Conservation (phyloP, 495 filamentous ascomycete genomes). For the Aspergillus carlsbadensis region DNA sequence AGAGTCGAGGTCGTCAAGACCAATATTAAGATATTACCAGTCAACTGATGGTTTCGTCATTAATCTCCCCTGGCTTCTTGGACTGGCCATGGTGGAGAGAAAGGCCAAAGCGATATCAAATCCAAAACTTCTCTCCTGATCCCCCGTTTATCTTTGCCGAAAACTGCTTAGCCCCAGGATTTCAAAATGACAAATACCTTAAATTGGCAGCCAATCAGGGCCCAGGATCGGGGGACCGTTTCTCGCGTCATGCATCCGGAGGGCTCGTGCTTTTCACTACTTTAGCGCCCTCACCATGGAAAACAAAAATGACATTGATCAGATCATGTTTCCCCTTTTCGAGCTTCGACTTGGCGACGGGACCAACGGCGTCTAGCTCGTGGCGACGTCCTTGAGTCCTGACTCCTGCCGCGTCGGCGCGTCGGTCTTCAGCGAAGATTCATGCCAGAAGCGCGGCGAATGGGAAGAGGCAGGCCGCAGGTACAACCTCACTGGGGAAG, state of each 20-base stretch:
- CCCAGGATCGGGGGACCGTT: slow-evolving; percentile 11
- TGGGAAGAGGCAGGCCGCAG: background rate
- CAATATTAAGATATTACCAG: slow-evolving; percentile 16
- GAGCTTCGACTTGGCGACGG: slow-evolving; percentile 12
- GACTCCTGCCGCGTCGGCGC: background rate
- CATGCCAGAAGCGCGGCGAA: background rate
- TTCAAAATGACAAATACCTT: slow-evolving; percentile 43
- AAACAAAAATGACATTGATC: slow-evolving; percentile 6
- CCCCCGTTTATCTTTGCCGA: slow-evolving; percentile 33
- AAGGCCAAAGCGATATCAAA: background rate
- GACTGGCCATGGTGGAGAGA: slow-evolving; percentile 1
- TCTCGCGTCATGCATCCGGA: slow-evolving; percentile 24
- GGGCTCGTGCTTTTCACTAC: slow-evolving; percentile 24
- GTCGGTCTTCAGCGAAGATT: background rate
- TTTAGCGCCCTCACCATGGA: background rate
- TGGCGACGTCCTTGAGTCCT: slow-evolving; percentile 6
- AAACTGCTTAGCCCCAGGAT: slow-evolving; percentile 14
- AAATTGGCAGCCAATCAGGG: slow-evolving; percentile 22
- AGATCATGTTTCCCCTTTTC: background rate
- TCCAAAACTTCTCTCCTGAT: background rate
- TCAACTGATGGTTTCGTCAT: slow-evolving; percentile 13
- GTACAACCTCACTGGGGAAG: slow-evolving; percentile 1
- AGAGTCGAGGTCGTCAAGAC: background rate
- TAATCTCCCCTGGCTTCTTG: slow-evolving; percentile 5
- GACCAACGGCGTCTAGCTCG: slow-evolving; percentile 18